These are phyloP conservation scores for Lenzites betulinus DNA, from an alignment of 768 basidiomycete species.

Conservation along the genomic window DNA sequence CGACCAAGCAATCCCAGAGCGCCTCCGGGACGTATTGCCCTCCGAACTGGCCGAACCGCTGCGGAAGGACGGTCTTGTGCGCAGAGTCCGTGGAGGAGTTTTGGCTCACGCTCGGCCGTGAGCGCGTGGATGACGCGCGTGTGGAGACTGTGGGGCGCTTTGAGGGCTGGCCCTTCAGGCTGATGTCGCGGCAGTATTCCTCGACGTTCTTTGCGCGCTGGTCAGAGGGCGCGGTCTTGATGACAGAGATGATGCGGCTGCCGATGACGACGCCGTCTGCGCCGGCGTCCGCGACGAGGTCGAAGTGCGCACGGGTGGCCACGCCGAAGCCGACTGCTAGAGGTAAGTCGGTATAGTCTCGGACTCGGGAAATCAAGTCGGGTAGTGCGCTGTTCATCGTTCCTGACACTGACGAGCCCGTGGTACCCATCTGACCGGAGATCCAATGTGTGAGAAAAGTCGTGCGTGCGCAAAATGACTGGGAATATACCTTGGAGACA, in stretches of 20 bases:
- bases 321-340: constrained; percentile 98
- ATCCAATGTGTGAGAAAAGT: neutral
- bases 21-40: constrained; percentile 98
- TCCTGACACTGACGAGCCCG: constrained; percentile 81
- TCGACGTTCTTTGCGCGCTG: constrained; percentile 58
- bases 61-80: constrained; percentile 55
- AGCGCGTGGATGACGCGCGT: constrained; percentile 25
- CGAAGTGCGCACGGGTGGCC: constrained; percentile 86
- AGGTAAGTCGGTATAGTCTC: constrained; percentile 75
- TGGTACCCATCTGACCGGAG: constrained; percentile 90
- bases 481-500: constrained; percentile 77
- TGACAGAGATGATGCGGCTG: constrained; percentile 78
- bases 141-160: constrained; percentile 17
- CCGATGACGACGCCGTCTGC: constrained; percentile 97
- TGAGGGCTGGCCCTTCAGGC: constrained; percentile 41
- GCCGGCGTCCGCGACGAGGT: constrained; percentile 80
- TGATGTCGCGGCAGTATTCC: constrained; percentile 74
- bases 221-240: constrained; percentile 61
- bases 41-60: constrained; percentile 92
- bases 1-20: constrained; percentile 87
- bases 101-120: constrained; percentile 36
- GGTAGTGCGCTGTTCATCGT: constrained; percentile 78
- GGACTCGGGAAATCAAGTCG: constrained; percentile 81
- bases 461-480: neutral
- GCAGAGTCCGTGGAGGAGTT: constrained; percentile 34